Evolutionary conservation across 352 stramenopile species (phyloP).

Genomic region (Phytophthora sp.): DNA sequence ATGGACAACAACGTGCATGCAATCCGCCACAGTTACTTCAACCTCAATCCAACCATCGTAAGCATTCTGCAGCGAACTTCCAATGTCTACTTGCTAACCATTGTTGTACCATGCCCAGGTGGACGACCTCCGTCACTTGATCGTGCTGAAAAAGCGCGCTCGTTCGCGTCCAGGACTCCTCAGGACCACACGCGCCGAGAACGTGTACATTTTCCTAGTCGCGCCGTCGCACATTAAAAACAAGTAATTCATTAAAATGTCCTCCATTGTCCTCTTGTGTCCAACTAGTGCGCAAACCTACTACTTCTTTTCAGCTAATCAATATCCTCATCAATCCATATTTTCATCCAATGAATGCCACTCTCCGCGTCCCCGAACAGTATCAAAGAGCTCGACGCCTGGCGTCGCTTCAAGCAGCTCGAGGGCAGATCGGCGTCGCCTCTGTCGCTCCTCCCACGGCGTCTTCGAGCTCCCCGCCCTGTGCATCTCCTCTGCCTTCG

Average conservation of each 20-base stretch:
- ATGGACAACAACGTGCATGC: slow-evolving; percentile 88
- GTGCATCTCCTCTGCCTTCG: background rate
- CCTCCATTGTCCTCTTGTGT: slow-evolving; percentile 1
- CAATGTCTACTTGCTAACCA: background rate
- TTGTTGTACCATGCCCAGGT: slow-evolving; percentile 1
- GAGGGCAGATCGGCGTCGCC: background rate
- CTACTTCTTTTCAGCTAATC: too few relatives aligned
- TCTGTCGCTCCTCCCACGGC: background rate
- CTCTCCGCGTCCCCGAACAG: background rate
- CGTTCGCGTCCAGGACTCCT: slow-evolving; percentile 55
- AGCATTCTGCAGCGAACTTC: background rate
- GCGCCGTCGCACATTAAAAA: slow-evolving; percentile 73
- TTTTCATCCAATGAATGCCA: too few relatives aligned
- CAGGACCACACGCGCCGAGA: slow-evolving; percentile 58
- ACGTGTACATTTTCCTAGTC: slow-evolving; percentile 81
- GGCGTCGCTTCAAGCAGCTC: slow-evolving; percentile 29
- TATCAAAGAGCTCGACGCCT: background rate
- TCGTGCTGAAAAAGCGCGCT: slow-evolving; percentile 68
- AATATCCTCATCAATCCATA: too few relatives aligned
- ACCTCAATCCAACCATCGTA: slow-evolving; percentile 84
- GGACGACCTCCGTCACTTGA: slow-evolving; percentile 71
- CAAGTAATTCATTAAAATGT: slow-evolving; percentile 33
- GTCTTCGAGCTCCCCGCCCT: background rate
- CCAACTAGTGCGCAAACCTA: background rate
- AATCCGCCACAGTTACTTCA: slow-evolving; percentile 89